Conservation (phyloP, 202 grass and related monocot genomes). For the Saccharum hybrid region DNA sequence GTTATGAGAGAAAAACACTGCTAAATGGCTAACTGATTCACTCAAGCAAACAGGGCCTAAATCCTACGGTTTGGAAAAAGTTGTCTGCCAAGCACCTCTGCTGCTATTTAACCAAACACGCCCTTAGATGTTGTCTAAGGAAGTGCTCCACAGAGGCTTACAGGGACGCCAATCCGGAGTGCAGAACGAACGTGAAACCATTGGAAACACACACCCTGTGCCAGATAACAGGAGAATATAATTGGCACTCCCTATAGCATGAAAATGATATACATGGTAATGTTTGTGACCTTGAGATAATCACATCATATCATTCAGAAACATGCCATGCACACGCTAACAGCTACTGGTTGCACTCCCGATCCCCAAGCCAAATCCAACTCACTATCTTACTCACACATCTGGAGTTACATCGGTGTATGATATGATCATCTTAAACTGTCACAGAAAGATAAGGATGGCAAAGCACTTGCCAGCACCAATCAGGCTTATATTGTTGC, state of each 20-base stretch:
- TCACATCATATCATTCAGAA: conserved; percentile 20
- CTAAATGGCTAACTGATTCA: no score
- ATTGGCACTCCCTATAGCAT: not conserved
- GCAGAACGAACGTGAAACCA: not conserved
- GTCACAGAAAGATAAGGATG: not conserved
- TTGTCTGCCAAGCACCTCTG: no score
- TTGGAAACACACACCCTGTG: not conserved
- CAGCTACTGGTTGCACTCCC: conserved; percentile 7
- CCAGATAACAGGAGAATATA: not conserved
- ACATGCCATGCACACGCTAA: not conserved
- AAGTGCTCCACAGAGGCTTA: no score
- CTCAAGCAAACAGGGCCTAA: no score
- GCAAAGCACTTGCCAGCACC: conserved; percentile 10
- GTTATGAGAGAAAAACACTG: no score
- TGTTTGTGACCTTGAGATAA: not conserved
- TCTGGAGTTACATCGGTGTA: conserved; percentile 38
- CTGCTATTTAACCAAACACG: no score
- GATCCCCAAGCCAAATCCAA: conserved; percentile 39
- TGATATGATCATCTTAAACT: conserved; percentile 33
- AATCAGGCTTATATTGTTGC: not conserved
- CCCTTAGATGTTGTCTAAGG: no score
- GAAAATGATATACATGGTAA: not conserved
- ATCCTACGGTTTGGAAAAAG: no score
- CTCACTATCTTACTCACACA: conserved; percentile 37
- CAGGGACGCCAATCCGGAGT: no score